A percentile compares a stretch with the other conserved stretches of the same genome.
phyloP scores from a whole-genome alignment of 2,329 filamentous ascomycete species.

The Ophiostoma himal-ulmi region DNA sequence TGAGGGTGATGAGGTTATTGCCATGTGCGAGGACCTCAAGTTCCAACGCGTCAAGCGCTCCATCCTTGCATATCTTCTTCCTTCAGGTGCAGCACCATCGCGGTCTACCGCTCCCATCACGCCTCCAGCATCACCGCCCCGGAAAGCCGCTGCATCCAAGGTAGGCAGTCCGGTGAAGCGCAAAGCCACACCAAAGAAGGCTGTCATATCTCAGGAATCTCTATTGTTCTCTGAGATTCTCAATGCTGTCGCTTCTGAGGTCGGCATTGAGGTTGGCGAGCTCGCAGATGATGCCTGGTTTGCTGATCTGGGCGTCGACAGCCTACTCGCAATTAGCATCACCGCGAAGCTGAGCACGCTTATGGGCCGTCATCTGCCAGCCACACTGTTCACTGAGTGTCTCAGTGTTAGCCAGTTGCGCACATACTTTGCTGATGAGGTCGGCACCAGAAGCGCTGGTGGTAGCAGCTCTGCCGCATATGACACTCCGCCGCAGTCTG shows the following conservation, averaged over 20 bases:
- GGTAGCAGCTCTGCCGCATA: constrained; percentile 28
- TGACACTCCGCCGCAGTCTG: constrained; percentile 27
- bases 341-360: constrained; percentile 53
- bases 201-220: constrained; percentile 47
- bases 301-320: constrained; percentile 54
- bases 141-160: constrained; percentile 31
- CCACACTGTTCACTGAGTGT: constrained; percentile 50
- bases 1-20: constrained; percentile 46
- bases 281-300: constrained; percentile 53
- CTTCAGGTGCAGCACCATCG: constrained; percentile 47
- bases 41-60: constrained; percentile 63
- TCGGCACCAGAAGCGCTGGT: constrained; percentile 28
- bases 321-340: constrained; percentile 54
- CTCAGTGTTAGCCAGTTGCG: constrained; percentile 51
- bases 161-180: constrained; percentile 41
- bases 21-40: constrained; percentile 51
- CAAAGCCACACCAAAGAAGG: constrained; percentile 41
- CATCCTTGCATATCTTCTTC: constrained; percentile 60
- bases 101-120: constrained; percentile 31
- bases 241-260: constrained; percentile 51
- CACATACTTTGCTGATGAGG: constrained; percentile 36
- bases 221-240: constrained; percentile 43
- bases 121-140: constrained; percentile 29
- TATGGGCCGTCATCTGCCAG: constrained; percentile 49
- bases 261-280: constrained; percentile 50